Evolutionary conservation across 352 stramenopile species (phyloP), one percentile per base, ranked within the genome.

Genomic region (Phytophthora megakarya): DNA sequence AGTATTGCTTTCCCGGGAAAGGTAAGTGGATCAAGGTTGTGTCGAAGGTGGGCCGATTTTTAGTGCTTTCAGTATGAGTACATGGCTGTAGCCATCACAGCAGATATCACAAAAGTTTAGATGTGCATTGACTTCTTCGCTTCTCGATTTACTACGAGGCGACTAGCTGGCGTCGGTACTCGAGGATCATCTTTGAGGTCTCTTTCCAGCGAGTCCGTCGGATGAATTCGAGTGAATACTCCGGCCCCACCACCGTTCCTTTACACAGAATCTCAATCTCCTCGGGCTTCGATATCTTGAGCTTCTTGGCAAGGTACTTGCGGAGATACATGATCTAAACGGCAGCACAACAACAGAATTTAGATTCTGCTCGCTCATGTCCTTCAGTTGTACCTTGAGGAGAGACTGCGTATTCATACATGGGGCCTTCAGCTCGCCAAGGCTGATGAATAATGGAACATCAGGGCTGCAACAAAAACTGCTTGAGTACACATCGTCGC

Each of bases 151-250:
- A n/a, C 35, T 64, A 72, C 21, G 37, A 64, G 25, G 68, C 68
- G 38, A 76, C 33, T 38, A 72, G 22, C 10, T 76, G 62, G 26
- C 75, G 77, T 18, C 76, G 68, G 52, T 83, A 91, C 60, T 91
- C 78, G 30, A 91, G 67, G 18, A 88, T 51, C 65, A 91, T 76
- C 26, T 76, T 79, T 23, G 62, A 47, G 32, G 67, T 33, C 28
- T 84, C 64, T 47, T 75, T 59, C 82, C 82, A 91, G 13, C 74
- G 71, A 30, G 80, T 89, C 37, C 78, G 78, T 16, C 67, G 66
- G n/a, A 91, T 76, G 42, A 91, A 91, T 45, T 86, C 73, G 28
- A 91, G 75, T 35, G 82, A 88, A 40, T 88, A 80, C 44, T 91
- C 82, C 5, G 73, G 61, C 1, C 82, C 80, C 3, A 91, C 74